Percentiles rank a stretch among this genome's conserved stretches.
phyloP scores from a whole-genome alignment of 2,329 filamentous ascomycete genomes.

The Verticillium albo-atrum region DNA sequence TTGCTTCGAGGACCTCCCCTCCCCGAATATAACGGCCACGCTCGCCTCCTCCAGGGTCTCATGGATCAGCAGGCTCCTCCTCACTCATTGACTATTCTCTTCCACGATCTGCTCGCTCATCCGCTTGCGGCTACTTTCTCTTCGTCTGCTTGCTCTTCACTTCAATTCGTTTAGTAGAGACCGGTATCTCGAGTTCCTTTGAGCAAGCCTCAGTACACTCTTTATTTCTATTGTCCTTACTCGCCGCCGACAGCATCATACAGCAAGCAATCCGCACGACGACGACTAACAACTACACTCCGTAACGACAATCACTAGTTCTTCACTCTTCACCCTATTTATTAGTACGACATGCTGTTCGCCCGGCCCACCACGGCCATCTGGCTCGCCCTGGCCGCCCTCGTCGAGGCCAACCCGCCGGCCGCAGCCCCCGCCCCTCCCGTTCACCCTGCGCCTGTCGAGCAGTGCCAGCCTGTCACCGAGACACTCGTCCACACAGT shows the following conservation, averaged over 20 bases:
- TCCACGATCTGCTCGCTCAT: slow-evolving; percentile 3
- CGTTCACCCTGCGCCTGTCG: background rate
- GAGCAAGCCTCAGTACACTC: slow-evolving; percentile 10
- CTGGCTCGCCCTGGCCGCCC: slow-evolving; percentile 5
- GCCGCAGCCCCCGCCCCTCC: background rate
- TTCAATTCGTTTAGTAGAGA: slow-evolving; percentile 10
- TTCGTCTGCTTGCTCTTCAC: slow-evolving; percentile 4
- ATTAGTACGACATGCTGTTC: background rate
- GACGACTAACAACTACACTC: background rate
- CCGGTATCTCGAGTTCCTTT: slow-evolving; percentile 12
- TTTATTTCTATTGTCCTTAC: background rate
- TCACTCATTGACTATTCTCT: background rate
- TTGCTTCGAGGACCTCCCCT: background rate
- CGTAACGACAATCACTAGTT: background rate
- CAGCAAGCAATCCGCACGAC: background rate
- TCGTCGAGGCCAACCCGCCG: slow-evolving; percentile 9
- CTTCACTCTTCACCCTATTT: background rate
- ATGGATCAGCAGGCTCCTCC: slow-evolving; percentile 11
- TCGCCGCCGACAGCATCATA: background rate
- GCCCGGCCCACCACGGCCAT: background rate
- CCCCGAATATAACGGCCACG: slow-evolving; percentile 9
- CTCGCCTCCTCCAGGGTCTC: slow-evolving; percentile 1
- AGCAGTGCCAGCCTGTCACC: background rate
- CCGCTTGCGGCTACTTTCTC: slow-evolving; percentile 7
- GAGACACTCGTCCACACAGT: slow-evolving; percentile 2